Conservation (phyloP, 129 eudicot species). For the Tanacetum coccineum region DNA sequence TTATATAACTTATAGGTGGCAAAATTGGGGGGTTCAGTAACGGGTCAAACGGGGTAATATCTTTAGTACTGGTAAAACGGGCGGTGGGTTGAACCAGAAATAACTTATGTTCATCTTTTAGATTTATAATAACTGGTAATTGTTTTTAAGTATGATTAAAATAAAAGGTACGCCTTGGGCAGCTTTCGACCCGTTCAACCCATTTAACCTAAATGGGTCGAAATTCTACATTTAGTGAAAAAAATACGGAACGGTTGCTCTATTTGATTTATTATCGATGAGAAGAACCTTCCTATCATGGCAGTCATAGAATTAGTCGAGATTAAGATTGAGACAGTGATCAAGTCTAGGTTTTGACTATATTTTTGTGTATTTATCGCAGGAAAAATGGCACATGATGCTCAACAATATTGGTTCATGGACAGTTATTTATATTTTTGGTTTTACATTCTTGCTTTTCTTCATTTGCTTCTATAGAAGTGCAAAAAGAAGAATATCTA, state of each 20-base stretch:
- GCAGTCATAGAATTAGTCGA: not conserved
- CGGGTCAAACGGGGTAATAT: not conserved
- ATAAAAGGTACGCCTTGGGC: not conserved
- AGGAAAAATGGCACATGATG: conserved; percentile 39
- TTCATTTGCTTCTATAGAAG: conserved; percentile 44
- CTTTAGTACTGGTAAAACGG: not conserved
- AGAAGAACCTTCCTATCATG: not conserved
- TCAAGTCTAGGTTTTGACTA: conserved; percentile 18
- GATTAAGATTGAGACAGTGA: not conserved
- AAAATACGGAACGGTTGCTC: no score
- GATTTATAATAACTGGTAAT: no score
- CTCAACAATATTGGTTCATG: conserved; percentile 30
- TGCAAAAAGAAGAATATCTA: conserved; percentile 66
- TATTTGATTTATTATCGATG: not conserved
- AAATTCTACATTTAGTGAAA: no score
- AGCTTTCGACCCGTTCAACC: not conserved
- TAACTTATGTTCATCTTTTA: no score
- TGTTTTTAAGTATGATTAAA: no score
- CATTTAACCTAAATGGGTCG: not conserved
- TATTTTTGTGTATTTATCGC: conserved; percentile 23
- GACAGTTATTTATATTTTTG: conserved; percentile 33
- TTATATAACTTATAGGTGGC: conserved; percentile 1
- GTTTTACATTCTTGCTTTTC: conserved; percentile 27
- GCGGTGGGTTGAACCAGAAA: not conserved
- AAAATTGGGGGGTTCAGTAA: conserved; percentile 5